Base-by-base conservation (phyloP, 148 eudicot species). In the Suaeda aralocaspica region DNA sequence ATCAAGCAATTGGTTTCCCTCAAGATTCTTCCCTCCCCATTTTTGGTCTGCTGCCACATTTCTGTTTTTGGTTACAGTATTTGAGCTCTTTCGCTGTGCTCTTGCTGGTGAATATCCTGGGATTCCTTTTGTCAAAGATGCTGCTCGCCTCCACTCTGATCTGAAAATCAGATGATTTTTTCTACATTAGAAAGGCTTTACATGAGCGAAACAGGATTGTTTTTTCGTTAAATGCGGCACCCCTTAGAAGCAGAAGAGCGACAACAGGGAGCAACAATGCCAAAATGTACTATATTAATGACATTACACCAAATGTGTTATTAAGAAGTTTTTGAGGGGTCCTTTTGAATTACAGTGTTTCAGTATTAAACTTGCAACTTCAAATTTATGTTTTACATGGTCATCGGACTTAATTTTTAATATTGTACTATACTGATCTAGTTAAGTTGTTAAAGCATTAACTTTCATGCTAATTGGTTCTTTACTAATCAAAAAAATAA, bases 111-210 rank as follows among this genome's bases (percentile, higher is more conserved):
- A 68, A 80, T 86, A 88, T 65, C 84, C 96, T 11, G 85, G 84
- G 39, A 49, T 90, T n/a, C 98, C 98, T 6, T 76, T 92, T 58
- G 86, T 90, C 5, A 82, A 82, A 41, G 94, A 90, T 73, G 98
- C 94, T 1, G 98, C 96, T 9, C 87, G 77, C 33, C 77, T 92
- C 28, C 90, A 92, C 64, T 56, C 77, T 2, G 74, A 78, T 50
- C 73, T 71, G 39, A 76, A 59, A 42, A 45, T 68, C 5, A 25
- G 77, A 68, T 78, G 77, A 73, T 53, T 24, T n/a, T 49, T 50
- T n/a, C 1, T 13, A 19, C 53, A 49, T 49, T 19, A 59, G 21
- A 7, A 59, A 59, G 63, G 42, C 16, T 41, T 30, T 59, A 0
- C 3, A n/a, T 25, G 12, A 56, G 18, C 28, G 6, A 28, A 56